phyloP scores from a whole-genome alignment of 805 yeast species.

The Pichia manshurica region DNA sequence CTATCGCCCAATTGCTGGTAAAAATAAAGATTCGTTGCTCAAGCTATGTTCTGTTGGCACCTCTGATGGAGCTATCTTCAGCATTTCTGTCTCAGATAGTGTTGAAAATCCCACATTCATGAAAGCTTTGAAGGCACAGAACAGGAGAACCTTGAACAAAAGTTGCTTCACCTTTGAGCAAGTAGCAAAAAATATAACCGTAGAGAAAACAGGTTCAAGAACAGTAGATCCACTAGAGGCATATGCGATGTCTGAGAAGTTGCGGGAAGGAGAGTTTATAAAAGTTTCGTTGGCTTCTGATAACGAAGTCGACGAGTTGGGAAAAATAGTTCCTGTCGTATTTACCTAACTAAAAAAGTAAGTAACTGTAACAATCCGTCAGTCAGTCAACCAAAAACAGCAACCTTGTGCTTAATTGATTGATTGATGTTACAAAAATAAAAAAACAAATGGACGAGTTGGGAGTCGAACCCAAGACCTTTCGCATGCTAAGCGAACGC shows the following conservation, averaged over 20 bases:
- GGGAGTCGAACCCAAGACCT: conserved; percentile 80
- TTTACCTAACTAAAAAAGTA: not conserved
- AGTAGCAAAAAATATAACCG: not conserved
- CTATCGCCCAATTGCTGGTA: not conserved
- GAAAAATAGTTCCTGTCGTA: not conserved
- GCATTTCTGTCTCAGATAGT: not conserved
- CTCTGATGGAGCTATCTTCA: conserved; percentile 13
- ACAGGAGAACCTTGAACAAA: not conserved
- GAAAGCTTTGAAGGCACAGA: not conserved
- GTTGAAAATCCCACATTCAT: too few species aligned
- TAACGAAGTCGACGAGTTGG: not conserved
- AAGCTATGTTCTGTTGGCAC: conserved; percentile 16
- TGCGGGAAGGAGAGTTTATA: not conserved
- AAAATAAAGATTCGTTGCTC: not conserved
- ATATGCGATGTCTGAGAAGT: not conserved
- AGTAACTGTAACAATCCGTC: too few species aligned
- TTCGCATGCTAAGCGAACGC: conserved; percentile 79
- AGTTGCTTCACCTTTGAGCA: not conserved
- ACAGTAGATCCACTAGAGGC: not conserved
- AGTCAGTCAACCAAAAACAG: too few species aligned
- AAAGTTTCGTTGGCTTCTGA: not conserved
- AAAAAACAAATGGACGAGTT: conserved; percentile 52
- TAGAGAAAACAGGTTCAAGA: not conserved
- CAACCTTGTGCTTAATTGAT: too few species aligned
- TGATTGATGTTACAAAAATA: too few species aligned